Percentiles rank a stretch among this genome's conserved stretches.
phyloP scores from a whole-genome alignment of 2,329 filamentous ascomycete genomes.

The Fusarium torulosum region DNA sequence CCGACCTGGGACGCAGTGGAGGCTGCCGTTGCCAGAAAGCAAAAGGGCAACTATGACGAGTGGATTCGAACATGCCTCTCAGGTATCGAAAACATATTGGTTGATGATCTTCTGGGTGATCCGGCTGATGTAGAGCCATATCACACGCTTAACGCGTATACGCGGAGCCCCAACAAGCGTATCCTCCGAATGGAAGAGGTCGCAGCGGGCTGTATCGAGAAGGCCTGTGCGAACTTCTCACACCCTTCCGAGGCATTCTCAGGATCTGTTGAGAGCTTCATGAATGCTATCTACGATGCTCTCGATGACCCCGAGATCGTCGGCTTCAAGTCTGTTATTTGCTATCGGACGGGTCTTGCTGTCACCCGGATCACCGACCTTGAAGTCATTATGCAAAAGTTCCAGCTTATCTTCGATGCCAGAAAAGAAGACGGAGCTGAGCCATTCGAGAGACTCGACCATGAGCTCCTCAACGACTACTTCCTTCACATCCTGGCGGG shows the following conservation, averaged over 20 bases:
- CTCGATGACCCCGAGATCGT: constrained; percentile 76
- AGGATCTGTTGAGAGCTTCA: constrained; percentile 54
- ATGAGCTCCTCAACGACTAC: constrained; percentile 75
- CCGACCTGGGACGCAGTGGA: constrained; percentile 70
- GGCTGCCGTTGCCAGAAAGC: constrained; percentile 58
- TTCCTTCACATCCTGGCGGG: constrained; percentile 74
- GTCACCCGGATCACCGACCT: constrained; percentile 63
- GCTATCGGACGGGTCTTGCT: constrained; percentile 81
- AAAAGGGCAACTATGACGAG: constrained; percentile 61
- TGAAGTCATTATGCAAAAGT: constrained; percentile 56
- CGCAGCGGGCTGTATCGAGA: constrained; percentile 71
- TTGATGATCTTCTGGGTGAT: constrained; percentile 80
- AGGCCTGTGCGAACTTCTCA: constrained; percentile 54
- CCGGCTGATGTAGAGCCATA: constrained; percentile 69
- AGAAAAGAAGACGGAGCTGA: constrained; percentile 25
- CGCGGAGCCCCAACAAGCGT: constrained; percentile 72
- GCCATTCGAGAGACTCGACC: constrained; percentile 67
- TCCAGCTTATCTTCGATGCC: constrained; percentile 53
- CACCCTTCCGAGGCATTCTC: constrained; percentile 46
- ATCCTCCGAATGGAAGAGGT: constrained; percentile 84
- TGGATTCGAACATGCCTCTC: constrained; percentile 75
- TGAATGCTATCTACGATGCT: constrained; percentile 64
- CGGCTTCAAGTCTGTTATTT: constrained; percentile 86
- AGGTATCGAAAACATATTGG: constrained; percentile 78
- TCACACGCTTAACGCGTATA: constrained; percentile 75